Percentiles rank a stretch among this genome's conserved stretches.
These are phyloP conservation scores for Protomyces inundatus DNA, from an alignment of 1,139 yeast species.

Conservation along the genomic window DNA sequence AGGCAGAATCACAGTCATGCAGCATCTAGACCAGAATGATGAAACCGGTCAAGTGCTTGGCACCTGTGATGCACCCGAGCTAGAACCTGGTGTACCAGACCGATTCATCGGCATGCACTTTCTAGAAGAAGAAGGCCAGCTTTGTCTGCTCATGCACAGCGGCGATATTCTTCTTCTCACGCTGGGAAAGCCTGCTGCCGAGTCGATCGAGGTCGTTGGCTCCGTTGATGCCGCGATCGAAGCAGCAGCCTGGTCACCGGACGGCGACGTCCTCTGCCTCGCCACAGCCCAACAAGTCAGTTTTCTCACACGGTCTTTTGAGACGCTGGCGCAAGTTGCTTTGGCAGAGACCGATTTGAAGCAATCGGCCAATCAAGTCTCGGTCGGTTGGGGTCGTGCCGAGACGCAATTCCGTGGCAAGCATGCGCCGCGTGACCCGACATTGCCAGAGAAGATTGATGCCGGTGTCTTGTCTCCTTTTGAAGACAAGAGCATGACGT, in stretches of 20 bases:
- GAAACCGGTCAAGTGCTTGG: too few relatives aligned
- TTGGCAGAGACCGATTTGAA: slow-evolving; percentile 61
- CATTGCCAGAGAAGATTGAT: slow-evolving; percentile 70
- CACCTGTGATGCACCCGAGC: too few relatives aligned
- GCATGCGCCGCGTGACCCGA: slow-evolving; percentile 94
- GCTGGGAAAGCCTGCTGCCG: slow-evolving; percentile 52
- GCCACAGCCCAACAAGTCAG: slow-evolving; percentile 42
- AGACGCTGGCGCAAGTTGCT: slow-evolving; percentile 64
- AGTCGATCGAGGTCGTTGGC: slow-evolving; percentile 65
- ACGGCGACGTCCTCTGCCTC: slow-evolving; percentile 75
- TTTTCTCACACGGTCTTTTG: slow-evolving; percentile 69
- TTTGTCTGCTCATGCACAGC: slow-evolving; percentile 36
- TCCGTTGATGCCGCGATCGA: slow-evolving; percentile 69
- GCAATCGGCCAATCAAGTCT: slow-evolving; percentile 71
- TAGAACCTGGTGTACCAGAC: too few relatives aligned
- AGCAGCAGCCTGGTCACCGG: slow-evolving; percentile 84
- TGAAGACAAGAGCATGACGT: slow-evolving; percentile 45
- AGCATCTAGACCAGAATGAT: too few relatives aligned
- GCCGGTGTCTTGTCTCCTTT: slow-evolving; percentile 48
- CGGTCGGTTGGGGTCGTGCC: slow-evolving; percentile 97
- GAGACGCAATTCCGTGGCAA: slow-evolving; percentile 96
- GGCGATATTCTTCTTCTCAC: slow-evolving; percentile 38
- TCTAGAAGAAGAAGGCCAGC: neutral
- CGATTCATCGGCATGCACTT: neutral
- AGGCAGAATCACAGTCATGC: too few relatives aligned